Percentiles rank a stretch among this genome's conserved stretches.
phyloP scores from a whole-genome alignment of 768 basidiomycete genomes.

The Pleurotus platypus region DNA sequence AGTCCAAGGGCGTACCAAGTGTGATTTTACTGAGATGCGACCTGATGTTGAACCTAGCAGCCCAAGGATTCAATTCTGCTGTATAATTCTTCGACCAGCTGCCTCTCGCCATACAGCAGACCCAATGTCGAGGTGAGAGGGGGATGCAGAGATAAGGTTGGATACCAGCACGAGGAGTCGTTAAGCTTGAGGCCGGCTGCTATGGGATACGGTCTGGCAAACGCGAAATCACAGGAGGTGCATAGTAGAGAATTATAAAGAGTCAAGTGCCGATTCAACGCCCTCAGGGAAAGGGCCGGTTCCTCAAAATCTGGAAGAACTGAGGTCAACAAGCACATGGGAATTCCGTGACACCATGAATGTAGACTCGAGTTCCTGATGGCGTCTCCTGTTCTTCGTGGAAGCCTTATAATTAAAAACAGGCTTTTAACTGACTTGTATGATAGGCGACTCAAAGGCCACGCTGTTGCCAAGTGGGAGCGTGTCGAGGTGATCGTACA shows the following conservation, averaged over 20 bases:
- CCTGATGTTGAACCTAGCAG: constrained; percentile 19
- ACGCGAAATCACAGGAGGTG: constrained; percentile 5
- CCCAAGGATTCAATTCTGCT: constrained; percentile 17
- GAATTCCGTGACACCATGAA: constrained; percentile 7
- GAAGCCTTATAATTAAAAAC: background rate
- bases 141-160: background rate
- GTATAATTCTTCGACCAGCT: constrained; percentile 11
- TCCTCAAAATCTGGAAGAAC: background rate
- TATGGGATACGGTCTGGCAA: background rate
- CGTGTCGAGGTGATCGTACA: too few relatives aligned
- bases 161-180: background rate
- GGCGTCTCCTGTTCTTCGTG: background rate
- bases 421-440: too few relatives aligned
- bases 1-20: constrained; percentile 12
- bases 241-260: constrained; percentile 2
- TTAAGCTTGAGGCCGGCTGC: background rate
- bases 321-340: constrained; percentile 2
- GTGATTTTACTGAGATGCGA: constrained; percentile 19
- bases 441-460: too few relatives aligned
- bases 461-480: too few relatives aligned
- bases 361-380: background rate
- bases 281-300: constrained; percentile 4
- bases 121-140: background rate
- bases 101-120: background rate
- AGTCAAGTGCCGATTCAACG: background rate